Base-by-base conservation (phyloP, 2,329 filamentous ascomycete species). In the Xylogone sp. region DNA sequence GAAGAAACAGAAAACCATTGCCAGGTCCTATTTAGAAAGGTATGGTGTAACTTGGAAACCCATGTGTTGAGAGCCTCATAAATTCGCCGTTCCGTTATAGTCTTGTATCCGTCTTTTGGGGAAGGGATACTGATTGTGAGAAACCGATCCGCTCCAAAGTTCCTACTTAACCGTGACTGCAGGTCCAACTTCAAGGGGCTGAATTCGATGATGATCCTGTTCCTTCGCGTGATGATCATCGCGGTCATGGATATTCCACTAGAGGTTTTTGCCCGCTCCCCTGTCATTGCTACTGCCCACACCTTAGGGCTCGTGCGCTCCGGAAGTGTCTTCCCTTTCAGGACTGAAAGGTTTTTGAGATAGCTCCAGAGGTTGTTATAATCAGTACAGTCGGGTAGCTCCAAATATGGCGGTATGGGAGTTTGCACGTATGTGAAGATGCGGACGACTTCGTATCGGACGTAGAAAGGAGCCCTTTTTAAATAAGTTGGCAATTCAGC, bases 61-160 rank as follows among this genome's bases (percentile, higher is more conserved):
- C 77, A 81, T 1, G 60, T 52, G 6, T 73, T 66, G 22, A 76
- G 61, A 1, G 68, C 56, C 0, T 70, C 56, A 1, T 65, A 56
- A 1, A 67, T 66, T 0, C 60, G 54, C 1, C 65, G 64, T 2
- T 69, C 60, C 1, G 72, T 39, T 4, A 16, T 16, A 39, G 34
- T 39, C 34, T 39, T 39, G 10, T 9, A 39, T 4, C 5, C 34
- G 34, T 7, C 5, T 39, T 39, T 39, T 16, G 34, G 68, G 0
- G 71, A 70, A 0, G 82, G 81, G 4, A 84, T 68, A 3, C 73
- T 62, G 0, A 86, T 52, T 49, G 84, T 79, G 1, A 86, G 54
- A 44, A 84, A 84, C 0, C 82, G 72, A 55, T 86, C 81, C 0
- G 74, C 65, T 0, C 82, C 81, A 56, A 83, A 83, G 3, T 75